Conservation (phyloP, 176 grass and related monocot species). For the Miscanthus lutarioriparius region DNA sequence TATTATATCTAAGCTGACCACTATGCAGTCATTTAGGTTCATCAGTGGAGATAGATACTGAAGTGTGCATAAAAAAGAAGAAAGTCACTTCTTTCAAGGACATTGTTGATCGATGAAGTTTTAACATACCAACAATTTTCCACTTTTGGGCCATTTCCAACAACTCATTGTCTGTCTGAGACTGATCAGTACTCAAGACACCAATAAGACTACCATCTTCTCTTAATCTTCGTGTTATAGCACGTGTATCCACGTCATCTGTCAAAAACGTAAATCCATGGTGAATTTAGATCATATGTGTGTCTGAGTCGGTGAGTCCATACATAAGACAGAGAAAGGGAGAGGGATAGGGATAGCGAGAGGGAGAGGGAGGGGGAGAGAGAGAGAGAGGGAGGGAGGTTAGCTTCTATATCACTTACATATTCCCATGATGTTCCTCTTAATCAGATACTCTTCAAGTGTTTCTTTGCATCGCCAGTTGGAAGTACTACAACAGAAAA, state of each 20-base stretch:
- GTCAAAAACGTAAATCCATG: constrained; percentile 6
- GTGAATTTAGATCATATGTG: background rate
- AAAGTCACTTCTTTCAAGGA: background rate
- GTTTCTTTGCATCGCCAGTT: constrained; percentile 89
- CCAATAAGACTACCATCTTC: constrained; percentile 98
- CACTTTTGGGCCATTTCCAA: constrained; percentile 76
- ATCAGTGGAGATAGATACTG: background rate
- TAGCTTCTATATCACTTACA: constrained; percentile 56
- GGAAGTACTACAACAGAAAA: constrained; percentile 63
- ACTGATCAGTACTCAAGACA: constrained; percentile 85
- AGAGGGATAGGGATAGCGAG: background rate
- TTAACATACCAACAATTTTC: constrained; percentile 90
- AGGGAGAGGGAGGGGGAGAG: background rate
- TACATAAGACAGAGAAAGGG: background rate
- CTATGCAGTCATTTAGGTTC: background rate
- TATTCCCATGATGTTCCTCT: constrained; percentile 95
- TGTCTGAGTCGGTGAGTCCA: background rate
- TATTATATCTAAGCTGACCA: background rate
- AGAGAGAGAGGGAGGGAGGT: background rate
- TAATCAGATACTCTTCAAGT: constrained; percentile 81
- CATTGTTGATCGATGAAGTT: background rate
- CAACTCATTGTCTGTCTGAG: constrained; percentile 63
- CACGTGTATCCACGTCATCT: constrained; percentile 94
- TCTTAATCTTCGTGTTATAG: constrained; percentile 90
- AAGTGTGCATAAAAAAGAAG: background rate